These are phyloP conservation scores for Backusella westeae DNA, from an alignment of 192 early-diverging fungal genomes.

Conservation along the genomic window DNA sequence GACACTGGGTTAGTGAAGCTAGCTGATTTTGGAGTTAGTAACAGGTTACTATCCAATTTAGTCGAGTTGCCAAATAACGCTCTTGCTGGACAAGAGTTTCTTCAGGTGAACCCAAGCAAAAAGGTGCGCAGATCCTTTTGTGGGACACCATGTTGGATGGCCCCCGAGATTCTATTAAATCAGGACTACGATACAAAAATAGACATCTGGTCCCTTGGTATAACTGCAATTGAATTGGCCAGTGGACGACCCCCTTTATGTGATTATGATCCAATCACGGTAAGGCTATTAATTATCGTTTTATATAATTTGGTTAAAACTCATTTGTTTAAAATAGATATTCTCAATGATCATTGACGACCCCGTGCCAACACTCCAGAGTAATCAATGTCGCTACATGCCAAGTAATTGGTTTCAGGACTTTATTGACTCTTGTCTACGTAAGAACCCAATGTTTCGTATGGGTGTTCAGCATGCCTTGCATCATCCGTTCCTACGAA, in stretches of 20 bases:
- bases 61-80: not conserved
- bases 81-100: not conserved
- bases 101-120: not conserved
- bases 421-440: slow-evolving; percentile 22
- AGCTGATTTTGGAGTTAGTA: slow-evolving; percentile 55
- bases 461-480: slow-evolving; percentile 11
- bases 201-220: slow-evolving; percentile 47
- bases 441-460: slow-evolving; percentile 14
- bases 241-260: slow-evolving; percentile 36
- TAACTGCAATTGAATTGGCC: slow-evolving; percentile 40
- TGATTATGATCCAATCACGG: slow-evolving; percentile 34
- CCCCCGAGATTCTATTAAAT: slow-evolving; percentile 40
- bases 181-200: slow-evolving; percentile 43
- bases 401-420: slow-evolving; percentile 7
- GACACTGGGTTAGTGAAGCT: slow-evolving; percentile 57
- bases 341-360: slow-evolving; percentile 19
- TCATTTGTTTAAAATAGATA: slow-evolving; percentile 13
- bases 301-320: not conserved
- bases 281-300: not conserved
- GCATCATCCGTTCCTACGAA: slow-evolving; percentile 25
- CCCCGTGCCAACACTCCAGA: slow-evolving; percentile 13
- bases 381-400: not conserved
- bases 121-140: slow-evolving; percentile 58
- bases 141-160: slow-evolving; percentile 63
- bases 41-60: slow-evolving; percentile 11